A percentile compares a stretch with the other conserved stretches of the same genome.
These are phyloP conservation scores for Suhomyces chickasaworum DNA, from an alignment of 1,139 yeast genomes.

Conservation along the genomic window DNA sequence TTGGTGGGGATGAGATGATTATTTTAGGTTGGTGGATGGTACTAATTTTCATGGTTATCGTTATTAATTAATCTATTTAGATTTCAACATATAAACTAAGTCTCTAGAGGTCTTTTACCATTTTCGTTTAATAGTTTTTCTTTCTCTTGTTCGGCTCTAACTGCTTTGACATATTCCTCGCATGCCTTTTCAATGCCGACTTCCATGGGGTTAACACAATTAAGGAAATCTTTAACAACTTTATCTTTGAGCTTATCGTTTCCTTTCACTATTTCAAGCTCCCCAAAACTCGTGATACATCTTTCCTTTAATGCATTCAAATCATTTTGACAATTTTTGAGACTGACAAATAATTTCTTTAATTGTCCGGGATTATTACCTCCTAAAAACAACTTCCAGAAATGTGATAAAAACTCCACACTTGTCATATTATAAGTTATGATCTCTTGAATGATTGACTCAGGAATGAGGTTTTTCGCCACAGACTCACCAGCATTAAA, in stretches of 20 bases:
- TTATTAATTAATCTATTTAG: neutral
- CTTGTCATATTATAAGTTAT: conserved; percentile 41
- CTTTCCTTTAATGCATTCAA: conserved; percentile 19
- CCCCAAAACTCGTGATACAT: conserved; percentile 10
- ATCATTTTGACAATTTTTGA: conserved; percentile 33
- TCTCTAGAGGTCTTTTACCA: conserved; percentile 29
- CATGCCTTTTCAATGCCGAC: conserved; percentile 35
- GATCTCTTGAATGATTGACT: conserved; percentile 34
- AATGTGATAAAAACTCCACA: conserved; percentile 48
- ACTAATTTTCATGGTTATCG: neutral
- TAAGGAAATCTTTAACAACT: conserved; percentile 34
- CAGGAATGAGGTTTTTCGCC: conserved; percentile 30
- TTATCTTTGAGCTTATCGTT: conserved; percentile 40
- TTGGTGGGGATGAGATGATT: no score
- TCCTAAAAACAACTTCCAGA: conserved; percentile 43
- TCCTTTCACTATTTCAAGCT: conserved; percentile 19
- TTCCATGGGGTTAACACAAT: conserved; percentile 33
- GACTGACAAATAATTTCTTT: conserved; percentile 38
- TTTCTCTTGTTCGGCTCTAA: conserved; percentile 21
- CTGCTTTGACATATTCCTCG: conserved; percentile 34
- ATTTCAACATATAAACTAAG: neutral
- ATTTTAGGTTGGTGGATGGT: no score
- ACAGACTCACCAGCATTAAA: conserved; percentile 16
- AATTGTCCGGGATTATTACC: conserved; percentile 44
- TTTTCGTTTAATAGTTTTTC: conserved; percentile 26